Evolutionary conservation across 2,329 filamentous ascomycete genomes (phyloP), one percentile per base, ranked within the genome.

Genomic region (Colletotrichum eleusines): DNA sequence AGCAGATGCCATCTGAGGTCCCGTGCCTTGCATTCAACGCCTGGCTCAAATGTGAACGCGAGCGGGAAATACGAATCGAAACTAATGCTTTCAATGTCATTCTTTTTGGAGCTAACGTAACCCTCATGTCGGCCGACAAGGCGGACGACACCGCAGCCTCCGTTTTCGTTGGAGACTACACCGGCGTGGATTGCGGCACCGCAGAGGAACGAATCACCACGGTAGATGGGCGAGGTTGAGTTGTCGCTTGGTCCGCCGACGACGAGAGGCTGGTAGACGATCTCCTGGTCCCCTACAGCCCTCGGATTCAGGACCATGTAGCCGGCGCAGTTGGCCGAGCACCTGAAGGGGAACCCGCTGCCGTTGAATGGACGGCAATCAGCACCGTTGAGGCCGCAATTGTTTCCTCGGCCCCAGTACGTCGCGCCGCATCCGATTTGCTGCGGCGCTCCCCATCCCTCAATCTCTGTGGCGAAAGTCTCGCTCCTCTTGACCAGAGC

Each of bases 51-150:
- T 23, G 89, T 89, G 79, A 94, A 98, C 0, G 94, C 91, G 38
- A 93, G 91, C 1, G 96, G 96, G 76, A 99, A 99, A 74, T 94
- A 94, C 0, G 94, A 95, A 73, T 94, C 89, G 78, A 99, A 99
- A 5, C 81, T 87, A 64, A 93, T 85, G 73, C 94, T 97, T 35
- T 84, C 81, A 73, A 98, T 94, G 63, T 92, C 93, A 76, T 97
- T 86, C n/a, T 85, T 86, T 58, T 88, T 87, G 12, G 91, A 90
- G 51, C 88, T 85, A 51, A 86, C 81, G 77, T 90, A 97, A 59
- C 87, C 83, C 65, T 86, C 82, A 66, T 89, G 88, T 65, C 90
- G 86, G 28, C 95, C 95, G 28, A 93, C 86, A 46, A 96, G 85
- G 64, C 89, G 87, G 40, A 96, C 87, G 3, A 97, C 93, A 68